Conservation (phyloP, 208 protist genomes). For the Histomonas meleagridis region DNA sequence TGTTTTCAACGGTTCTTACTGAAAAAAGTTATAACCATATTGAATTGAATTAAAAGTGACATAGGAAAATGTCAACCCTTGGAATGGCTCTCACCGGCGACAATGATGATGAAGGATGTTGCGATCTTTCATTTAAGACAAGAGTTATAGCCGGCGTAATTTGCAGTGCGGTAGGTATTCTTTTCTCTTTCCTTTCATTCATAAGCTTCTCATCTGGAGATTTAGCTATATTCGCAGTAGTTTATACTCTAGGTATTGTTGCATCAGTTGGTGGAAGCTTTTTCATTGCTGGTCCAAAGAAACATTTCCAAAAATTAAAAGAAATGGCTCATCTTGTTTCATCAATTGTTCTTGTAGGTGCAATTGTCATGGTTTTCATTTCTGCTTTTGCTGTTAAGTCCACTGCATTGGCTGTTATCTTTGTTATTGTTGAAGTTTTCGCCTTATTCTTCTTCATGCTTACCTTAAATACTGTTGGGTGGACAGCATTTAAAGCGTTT, state of each 20-base stretch:
- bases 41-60: too few relatives aligned
- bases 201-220: background rate
- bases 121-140: background rate
- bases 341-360: background rate
- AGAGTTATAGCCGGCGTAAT: background rate
- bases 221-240: background rate
- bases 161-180: background rate
- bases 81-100: too few relatives aligned
- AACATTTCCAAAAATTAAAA: background rate
- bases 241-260: background rate
- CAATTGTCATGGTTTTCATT: conserved; percentile 4
- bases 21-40: too few relatives aligned
- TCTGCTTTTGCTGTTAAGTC: background rate
- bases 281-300: background rate
- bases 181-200: background rate
- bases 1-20: too few relatives aligned
- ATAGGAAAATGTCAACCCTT: too few relatives aligned
- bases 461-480: background rate
- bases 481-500: background rate
- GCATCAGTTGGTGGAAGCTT: background rate
- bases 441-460: background rate
- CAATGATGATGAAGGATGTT: background rate
- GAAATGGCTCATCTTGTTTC: background rate
- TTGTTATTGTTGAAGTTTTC: background rate
- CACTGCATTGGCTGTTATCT: background rate